Evolutionary conservation across 345 rosid genomes (phyloP).

Genomic region (Cardamine occulta): DNA sequence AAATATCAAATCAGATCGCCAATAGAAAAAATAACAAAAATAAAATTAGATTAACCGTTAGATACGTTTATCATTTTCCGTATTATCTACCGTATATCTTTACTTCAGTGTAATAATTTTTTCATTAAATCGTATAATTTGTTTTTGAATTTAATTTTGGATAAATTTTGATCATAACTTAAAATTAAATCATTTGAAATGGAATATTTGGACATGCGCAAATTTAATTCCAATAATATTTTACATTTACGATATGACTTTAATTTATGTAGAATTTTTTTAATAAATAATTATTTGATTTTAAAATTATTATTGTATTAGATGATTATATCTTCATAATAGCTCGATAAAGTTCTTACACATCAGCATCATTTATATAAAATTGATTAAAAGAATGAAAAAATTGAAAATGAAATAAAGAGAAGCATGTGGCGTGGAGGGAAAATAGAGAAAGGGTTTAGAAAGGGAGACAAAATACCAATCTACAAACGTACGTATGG

Average conservation of each 20-base stretch:
- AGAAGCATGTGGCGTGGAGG: slow-evolving; percentile 36
- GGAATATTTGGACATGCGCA: neutral
- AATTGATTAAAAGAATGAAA: neutral
- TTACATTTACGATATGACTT: neutral
- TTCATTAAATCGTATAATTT: neutral
- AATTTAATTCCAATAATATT: neutral
- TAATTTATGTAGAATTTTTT: neutral
- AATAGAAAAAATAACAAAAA: neutral
- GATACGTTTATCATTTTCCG: neutral
- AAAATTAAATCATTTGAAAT: neutral
- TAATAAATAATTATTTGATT: neutral
- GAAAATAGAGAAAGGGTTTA: neutral
- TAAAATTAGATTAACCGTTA: neutral
- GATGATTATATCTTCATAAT: neutral
- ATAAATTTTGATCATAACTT: neutral
- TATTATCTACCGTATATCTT: neutral
- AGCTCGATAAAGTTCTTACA: slow-evolving; percentile 8
- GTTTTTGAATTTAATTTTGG: neutral
- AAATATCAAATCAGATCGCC: neutral
- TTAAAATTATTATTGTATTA: neutral
- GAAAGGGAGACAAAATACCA: slow-evolving; percentile 6
- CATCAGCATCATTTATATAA: slow-evolving; percentile 11
- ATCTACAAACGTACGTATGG: slow-evolving; percentile 26
- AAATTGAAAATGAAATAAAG: slow-evolving; percentile 32
- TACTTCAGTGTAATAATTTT: neutral